Evolutionary conservation across 208 protist species (phyloP).

Genomic region (Endotrypanum monterogeii): DNA sequence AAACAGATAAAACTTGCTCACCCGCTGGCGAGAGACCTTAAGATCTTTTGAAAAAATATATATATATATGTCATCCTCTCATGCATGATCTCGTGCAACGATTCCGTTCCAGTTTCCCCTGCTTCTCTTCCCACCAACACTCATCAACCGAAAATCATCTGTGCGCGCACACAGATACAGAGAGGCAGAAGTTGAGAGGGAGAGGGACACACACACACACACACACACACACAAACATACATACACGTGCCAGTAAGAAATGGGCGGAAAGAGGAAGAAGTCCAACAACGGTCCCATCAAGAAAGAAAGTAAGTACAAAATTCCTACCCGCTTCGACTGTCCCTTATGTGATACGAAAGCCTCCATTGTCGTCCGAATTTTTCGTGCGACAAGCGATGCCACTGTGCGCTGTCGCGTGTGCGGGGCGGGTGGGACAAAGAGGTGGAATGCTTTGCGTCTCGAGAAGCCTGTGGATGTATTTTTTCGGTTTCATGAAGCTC

Average conservation of each 20-base stretch:
- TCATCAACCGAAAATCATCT: no score
- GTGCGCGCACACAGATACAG: no score
- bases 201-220: not conserved
- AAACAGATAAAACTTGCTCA: not conserved
- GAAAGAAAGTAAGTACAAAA: constrained; percentile 94
- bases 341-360: constrained; percentile 86
- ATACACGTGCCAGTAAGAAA: constrained; percentile 9
- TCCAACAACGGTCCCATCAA: constrained; percentile 76
- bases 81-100: no score
- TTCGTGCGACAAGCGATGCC: constrained; percentile 49
- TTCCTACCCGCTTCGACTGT: constrained; percentile 87
- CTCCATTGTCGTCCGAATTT: constrained; percentile 73
- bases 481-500: constrained; percentile 85
- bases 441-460: constrained; percentile 62
- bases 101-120: not conserved
- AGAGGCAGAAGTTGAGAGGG: no score
- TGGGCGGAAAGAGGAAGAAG: constrained; percentile 89
- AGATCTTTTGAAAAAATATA: no score
- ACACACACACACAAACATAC: not conserved
- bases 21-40: not conserved
- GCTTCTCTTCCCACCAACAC: not conserved
- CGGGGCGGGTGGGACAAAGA: constrained; percentile 41
- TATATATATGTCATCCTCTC: no score
- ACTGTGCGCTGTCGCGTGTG: constrained; percentile 77
- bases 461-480: constrained; percentile 89